These are phyloP conservation scores for Saprolegnia diclina DNA, from an alignment of 352 stramenopile species.

Conservation along the genomic window DNA sequence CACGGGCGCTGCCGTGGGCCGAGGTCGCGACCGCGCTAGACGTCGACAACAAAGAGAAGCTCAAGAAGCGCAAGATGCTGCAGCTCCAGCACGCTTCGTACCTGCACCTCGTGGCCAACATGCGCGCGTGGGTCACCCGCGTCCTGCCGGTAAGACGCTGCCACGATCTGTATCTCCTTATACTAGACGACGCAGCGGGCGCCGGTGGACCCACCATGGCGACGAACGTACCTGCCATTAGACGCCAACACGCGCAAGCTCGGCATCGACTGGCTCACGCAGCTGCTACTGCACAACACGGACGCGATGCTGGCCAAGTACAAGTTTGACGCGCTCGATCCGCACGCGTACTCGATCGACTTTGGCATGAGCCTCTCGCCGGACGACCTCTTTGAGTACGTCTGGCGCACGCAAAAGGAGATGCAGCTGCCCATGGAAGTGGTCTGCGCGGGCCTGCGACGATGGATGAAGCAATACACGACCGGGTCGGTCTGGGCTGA, in stretches of 20 bases:
- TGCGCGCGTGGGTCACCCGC: background rate
- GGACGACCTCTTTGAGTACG: slow-evolving; percentile 15
- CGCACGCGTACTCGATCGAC: slow-evolving; percentile 1
- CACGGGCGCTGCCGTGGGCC: slow-evolving; percentile 14
- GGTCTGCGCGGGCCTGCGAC: background rate
- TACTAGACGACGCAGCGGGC: background rate
- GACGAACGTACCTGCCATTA: slow-evolving; percentile 5
- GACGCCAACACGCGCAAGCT: background rate
- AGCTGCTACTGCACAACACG: slow-evolving; percentile 13
- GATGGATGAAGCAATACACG: background rate
- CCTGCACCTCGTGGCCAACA: background rate
- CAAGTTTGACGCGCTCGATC: slow-evolving; percentile 5
- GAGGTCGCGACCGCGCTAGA: slow-evolving; percentile 11
- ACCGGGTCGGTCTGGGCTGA: background rate
- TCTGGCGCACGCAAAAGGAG: slow-evolving; percentile 27
- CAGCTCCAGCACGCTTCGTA: background rate
- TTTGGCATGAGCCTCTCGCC: slow-evolving; percentile 9
- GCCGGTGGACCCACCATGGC: background rate
- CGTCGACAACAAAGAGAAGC: background rate
- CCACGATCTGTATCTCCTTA: background rate
- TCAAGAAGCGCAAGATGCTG: background rate
- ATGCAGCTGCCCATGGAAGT: slow-evolving; percentile 15
- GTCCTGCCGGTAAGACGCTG: background rate
- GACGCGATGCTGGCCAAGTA: slow-evolving; percentile 10
- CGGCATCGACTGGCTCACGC: slow-evolving; percentile 24